Base-by-base conservation (phyloP, 805 yeast genomes). In the Wickerhamiella cacticola region DNA sequence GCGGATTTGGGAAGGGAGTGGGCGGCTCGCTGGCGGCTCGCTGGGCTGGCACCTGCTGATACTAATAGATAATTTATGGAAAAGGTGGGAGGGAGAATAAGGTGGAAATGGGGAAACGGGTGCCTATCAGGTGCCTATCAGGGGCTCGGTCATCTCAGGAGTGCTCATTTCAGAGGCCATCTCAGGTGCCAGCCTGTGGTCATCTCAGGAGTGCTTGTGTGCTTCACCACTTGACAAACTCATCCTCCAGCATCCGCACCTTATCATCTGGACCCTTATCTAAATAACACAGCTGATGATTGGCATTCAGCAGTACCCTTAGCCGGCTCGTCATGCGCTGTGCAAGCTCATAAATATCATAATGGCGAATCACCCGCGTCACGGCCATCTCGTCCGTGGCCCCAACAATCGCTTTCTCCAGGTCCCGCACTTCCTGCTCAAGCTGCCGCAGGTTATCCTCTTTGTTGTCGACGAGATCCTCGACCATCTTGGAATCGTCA, bases 251-350 rank as follows among this genome's bases (percentile, higher is more conserved):
- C 3, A 13, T 24, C 5, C 21, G 9, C 13, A 22, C 26, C 13
- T 31, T 31, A n/a, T 19, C 41, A 15, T 36, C 41, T 10, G 26
- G n/a, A n/a, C n/a, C n/a, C n/a, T n/a, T n/a, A n/a, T 22, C 42
- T n/a, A 22, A 23, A 23, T n/a, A 5, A 12, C 16, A 35, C 28
- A 43, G 18, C 18, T 34, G 39, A 16, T 33, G 39, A 15, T 43
- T 43, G 2, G 31, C 19, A 10, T 24, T 13, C n/a, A 43, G 6
- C 16, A 43, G 33, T 3, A 23, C 29, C 16, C 46, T 39, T 15
- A 43, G 16, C 31, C 46, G 46, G 31, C 24, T 22, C 10, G 46
- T 31, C 46, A 43, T 43, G 46, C 46, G 46, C 23, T 34, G 39
- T 3, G 46, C 46, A 15, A 43, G 46, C 33, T 34, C 46, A n/a